Evolutionary conservation across 2,329 filamentous ascomycete genomes (phyloP).

Genomic region (Rutstroemia sp.): DNA sequence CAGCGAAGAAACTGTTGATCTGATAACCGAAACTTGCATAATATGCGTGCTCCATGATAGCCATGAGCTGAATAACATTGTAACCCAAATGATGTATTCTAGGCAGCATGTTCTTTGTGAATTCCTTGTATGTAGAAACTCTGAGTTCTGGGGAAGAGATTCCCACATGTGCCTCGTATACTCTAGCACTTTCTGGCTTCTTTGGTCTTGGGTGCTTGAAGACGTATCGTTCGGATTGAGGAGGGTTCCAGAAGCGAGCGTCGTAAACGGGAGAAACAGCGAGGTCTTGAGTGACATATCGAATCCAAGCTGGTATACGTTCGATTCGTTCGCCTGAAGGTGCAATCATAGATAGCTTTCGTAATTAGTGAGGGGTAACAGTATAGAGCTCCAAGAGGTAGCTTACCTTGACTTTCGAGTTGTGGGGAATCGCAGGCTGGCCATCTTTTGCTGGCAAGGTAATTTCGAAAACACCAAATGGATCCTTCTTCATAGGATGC

Average conservation of each 20-base stretch:
- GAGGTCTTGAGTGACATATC: constrained; percentile 90
- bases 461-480: constrained; percentile 83
- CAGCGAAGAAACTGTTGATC: constrained; percentile 97
- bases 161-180: constrained; percentile 98
- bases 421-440: constrained; percentile 74
- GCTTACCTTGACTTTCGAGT: constrained; percentile 87
- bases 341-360: constrained; percentile 73
- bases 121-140: constrained; percentile 95
- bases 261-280: constrained; percentile 87
- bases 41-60: constrained; percentile 98
- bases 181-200: constrained; percentile 78
- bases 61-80: constrained; percentile 98
- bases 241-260: constrained; percentile 95
- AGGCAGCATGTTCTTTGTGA: constrained; percentile 85
- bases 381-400: neutral
- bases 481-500: constrained; percentile 80
- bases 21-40: constrained; percentile 99
- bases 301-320: constrained; percentile 93
- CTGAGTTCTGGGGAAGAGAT: constrained; percentile 87
- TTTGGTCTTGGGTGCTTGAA: constrained; percentile 79
- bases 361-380: constrained; percentile 12
- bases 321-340: constrained; percentile 76
- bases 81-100: constrained; percentile 87
- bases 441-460: constrained; percentile 66
- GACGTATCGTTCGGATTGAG: constrained; percentile 63